phyloP scores from a whole-genome alignment of 1,284 basidiomycete species.

The Ceratobasidium sp. region DNA sequence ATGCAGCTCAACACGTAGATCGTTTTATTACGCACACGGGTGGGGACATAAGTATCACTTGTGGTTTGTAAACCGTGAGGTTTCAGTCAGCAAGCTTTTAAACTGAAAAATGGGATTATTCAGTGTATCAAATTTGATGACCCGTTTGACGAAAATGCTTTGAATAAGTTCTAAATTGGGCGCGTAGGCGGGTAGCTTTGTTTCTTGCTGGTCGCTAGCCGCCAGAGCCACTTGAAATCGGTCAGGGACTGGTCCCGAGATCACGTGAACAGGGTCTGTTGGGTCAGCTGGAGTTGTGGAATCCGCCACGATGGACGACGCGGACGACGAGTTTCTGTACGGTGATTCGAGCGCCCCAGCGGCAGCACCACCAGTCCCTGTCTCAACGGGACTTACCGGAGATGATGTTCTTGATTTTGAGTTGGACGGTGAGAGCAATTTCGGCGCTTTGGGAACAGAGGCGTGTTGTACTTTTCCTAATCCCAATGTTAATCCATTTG shows the following conservation, averaged over 20 bases:
- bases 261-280: constrained; percentile 20
- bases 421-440: constrained; percentile 42
- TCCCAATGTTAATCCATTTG: constrained; percentile 40
- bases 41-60: too few species aligned
- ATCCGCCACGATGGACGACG: constrained; percentile 44
- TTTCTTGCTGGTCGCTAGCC: too few species aligned
- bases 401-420: constrained; percentile 38
- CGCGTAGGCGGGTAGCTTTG: too few species aligned
- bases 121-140: too few species aligned
- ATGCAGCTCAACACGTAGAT: too few species aligned
- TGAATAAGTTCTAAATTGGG: too few species aligned
- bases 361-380: background rate
- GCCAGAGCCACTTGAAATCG: too few species aligned
- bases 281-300: constrained; percentile 24
- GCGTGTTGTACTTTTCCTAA: constrained; percentile 39
- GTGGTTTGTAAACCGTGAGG: too few species aligned
- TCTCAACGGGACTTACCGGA: constrained; percentile 1
- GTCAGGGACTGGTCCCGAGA: background rate
- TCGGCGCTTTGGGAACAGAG: constrained; percentile 28
- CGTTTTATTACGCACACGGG: too few species aligned
- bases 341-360: constrained; percentile 42
- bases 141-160: too few species aligned
- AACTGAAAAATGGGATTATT: too few species aligned
- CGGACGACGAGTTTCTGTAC: constrained; percentile 47
- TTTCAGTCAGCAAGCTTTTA: too few species aligned